Evolutionary conservation across 2,329 filamentous ascomycete genomes (phyloP), one percentile per base, ranked within the genome.

Genomic region (Boeremia exigua): DNA sequence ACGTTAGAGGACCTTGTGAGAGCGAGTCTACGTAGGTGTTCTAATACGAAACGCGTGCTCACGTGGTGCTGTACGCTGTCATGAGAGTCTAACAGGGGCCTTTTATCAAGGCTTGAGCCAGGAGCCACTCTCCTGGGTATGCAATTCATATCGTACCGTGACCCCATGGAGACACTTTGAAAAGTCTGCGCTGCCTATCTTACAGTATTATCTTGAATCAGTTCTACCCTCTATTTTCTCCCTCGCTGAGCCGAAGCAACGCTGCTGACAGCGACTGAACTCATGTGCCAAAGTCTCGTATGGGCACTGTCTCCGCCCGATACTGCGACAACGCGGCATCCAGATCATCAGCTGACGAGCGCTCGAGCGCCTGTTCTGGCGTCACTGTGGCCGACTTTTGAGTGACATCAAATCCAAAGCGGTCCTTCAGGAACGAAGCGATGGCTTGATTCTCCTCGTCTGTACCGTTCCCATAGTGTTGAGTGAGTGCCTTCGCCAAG

Each of bases 401-500:
- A 7, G 50, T 30, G 15, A 66, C 48, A 37, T 66, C 61, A 34
- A 63, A 65, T 6, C 48, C 28, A 45, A 65, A 66, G 15, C 43
- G 50, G 27, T 60, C 48, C 23, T 62, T 60, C 15, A 70, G 51
- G 29, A 54, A 69, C 2, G 34, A 48, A 10, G 58, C 59, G 36
- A 70, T 67, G 11, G 57, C 63, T 6, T 54, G 15, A 30, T 66
- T 61, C 43, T 70, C 62, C 28, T 66, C 58, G 0, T 58, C 57
- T 0, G 60, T 60, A 6, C 61, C 61, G 6, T 59, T 62, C 4
- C 59, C 62, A 30, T 68, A 59, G 15, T 61, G 42, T 8, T 45
- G 48, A 36, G 62, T 65, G 19, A 71, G 53, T 29, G 67, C 66
- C 25, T 65, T 65, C 15, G 60, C 61, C 12, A 69, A 11, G 15